These are phyloP conservation scores for Penicillium sp. DNA, from an alignment of 2,329 filamentous ascomycete species.

Conservation along the genomic window DNA sequence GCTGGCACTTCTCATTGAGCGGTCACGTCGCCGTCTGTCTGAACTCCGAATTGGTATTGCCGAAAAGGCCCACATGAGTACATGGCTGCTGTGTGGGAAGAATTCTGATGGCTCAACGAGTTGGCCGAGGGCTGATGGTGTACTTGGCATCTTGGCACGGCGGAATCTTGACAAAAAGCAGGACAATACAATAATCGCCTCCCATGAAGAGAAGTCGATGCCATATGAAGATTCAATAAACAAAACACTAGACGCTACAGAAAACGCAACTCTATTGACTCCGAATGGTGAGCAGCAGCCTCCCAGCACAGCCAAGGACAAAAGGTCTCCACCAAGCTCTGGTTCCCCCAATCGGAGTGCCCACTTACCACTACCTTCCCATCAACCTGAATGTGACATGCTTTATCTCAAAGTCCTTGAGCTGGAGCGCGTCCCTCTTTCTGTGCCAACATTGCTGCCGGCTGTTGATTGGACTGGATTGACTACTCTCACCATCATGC, in stretches of 20 bases:
- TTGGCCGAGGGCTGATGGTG: constrained; percentile 36
- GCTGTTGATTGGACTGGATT: constrained; percentile 73
- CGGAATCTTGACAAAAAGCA: constrained; percentile 1
- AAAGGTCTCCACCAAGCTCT: not conserved
- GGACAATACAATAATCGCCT: not conserved
- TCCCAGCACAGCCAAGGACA: not conserved
- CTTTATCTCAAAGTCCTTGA: constrained; percentile 70
- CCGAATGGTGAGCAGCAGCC: not conserved
- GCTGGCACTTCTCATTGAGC: constrained; percentile 72
- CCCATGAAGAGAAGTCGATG: not conserved
- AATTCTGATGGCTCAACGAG: constrained; percentile 12
- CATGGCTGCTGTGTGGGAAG: constrained; percentile 28
- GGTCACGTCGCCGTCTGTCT: constrained; percentile 63
- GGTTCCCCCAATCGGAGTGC: not conserved
- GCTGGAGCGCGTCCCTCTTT: constrained; percentile 72
- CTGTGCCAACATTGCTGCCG: constrained; percentile 65
- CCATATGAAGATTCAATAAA: not conserved
- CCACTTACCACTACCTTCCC: not conserved
- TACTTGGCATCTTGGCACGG: constrained; percentile 32
- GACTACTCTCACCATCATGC: constrained; percentile 69
- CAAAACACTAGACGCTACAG: not conserved
- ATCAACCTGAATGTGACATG: constrained; percentile 36
- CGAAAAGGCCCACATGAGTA: constrained; percentile 27
- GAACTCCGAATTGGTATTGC: constrained; percentile 75
- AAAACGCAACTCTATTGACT: not conserved